Evolutionary conservation across 202 grass and related monocot species (phyloP).

Genomic region (Panicum virgatum): DNA sequence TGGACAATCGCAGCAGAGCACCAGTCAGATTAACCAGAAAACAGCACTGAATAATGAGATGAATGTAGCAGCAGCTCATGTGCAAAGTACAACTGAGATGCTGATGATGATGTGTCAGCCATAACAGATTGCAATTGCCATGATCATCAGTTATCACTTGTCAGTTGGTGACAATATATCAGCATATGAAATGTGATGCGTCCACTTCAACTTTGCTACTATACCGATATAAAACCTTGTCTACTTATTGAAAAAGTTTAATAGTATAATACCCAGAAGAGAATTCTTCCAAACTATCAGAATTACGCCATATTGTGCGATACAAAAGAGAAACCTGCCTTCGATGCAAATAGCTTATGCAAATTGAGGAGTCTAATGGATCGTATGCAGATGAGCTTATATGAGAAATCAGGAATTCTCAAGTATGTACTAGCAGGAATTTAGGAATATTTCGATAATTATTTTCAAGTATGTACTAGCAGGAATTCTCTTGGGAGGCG

Average conservation of each 20-base stretch:
- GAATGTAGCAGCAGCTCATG: background rate
- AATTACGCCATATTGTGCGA: background rate
- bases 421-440: background rate
- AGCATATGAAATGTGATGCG: background rate
- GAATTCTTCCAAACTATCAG: background rate
- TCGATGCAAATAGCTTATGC: background rate
- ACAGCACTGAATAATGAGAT: background rate
- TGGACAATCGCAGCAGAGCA: slow-evolving; percentile 31
- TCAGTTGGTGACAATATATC: background rate
- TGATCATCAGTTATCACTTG: background rate
- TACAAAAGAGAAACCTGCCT: background rate
- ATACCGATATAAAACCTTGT: background rate
- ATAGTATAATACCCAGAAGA: background rate
- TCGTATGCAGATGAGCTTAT: background rate
- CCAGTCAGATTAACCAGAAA: background rate
- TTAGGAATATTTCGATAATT: background rate
- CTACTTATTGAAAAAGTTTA: background rate
- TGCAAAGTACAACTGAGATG: background rate
- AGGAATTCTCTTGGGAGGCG: background rate
- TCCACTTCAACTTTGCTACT: background rate
- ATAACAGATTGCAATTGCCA: background rate
- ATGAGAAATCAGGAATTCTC: background rate
- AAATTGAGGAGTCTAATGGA: background rate
- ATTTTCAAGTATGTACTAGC: background rate
- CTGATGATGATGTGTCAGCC: background rate